Conservation (phyloP, 306 rosid species). For the Vigna mungo region DNA sequence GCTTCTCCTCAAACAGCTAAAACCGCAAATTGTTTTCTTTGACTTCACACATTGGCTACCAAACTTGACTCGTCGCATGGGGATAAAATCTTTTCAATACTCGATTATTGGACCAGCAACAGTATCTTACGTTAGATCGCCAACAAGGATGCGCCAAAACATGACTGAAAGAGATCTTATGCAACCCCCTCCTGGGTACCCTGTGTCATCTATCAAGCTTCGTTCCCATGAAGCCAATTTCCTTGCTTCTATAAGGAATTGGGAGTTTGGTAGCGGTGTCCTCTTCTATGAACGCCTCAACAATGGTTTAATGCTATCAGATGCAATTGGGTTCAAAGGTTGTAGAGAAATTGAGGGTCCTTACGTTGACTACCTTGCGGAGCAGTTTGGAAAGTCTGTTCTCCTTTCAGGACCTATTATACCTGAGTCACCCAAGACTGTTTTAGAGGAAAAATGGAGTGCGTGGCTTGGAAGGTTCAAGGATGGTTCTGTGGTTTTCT, state of each 20-base stretch:
- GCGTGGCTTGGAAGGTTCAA: slow-evolving; percentile 41
- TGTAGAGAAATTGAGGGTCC: slow-evolving; percentile 42
- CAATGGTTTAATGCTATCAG: not conserved
- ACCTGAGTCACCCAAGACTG: slow-evolving; percentile 35
- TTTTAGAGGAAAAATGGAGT: slow-evolving; percentile 36
- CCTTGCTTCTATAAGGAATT: slow-evolving; percentile 2
- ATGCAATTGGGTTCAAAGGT: slow-evolving; percentile 44
- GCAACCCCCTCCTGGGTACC: slow-evolving; percentile 46
- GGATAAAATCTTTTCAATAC: slow-evolving; percentile 44
- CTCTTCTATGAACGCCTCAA: slow-evolving; percentile 13
- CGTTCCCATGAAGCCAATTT: slow-evolving; percentile 37
- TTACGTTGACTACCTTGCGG: slow-evolving; percentile 38
- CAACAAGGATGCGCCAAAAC: slow-evolving; percentile 34
- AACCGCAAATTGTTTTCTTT: slow-evolving; percentile 48
- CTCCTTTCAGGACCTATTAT: slow-evolving; percentile 49
- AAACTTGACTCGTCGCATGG: slow-evolving; percentile 17
- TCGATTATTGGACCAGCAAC: slow-evolving; percentile 38
- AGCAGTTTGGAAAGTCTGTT: slow-evolving; percentile 32
- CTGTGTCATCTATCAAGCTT: slow-evolving; percentile 40
- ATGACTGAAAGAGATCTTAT: slow-evolving; percentile 40
- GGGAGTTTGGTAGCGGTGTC: slow-evolving; percentile 41
- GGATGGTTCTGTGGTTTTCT: slow-evolving; percentile 30
- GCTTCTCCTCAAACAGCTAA: slow-evolving; percentile 29
- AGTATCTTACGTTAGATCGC: not conserved
- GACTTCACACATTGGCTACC: slow-evolving; percentile 45